Evolutionary conservation across 441 rosid genomes (phyloP), one percentile per base, ranked within the genome.

Genomic region (Macaranga tanarius): DNA sequence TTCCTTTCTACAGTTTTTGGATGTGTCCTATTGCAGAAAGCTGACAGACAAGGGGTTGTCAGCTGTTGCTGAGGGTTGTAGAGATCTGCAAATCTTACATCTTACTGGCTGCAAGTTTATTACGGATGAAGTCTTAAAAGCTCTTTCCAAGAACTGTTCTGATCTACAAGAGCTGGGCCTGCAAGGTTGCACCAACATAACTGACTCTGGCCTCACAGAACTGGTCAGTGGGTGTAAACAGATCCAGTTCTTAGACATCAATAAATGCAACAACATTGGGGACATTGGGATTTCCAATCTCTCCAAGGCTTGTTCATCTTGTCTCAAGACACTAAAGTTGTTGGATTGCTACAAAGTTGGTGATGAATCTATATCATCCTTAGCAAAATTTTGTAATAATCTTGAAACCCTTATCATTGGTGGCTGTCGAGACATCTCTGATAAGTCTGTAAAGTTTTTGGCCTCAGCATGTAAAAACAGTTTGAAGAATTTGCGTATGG

Each of bases 401-500:
- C 84, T 95, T 54, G 96, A 95, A 75, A 95, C 91, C 72, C 85
- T 91, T 54, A 80, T 92, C 13, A 84, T 95, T 56, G 92, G 97
- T 76, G 98, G 98, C 61, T 89, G 97, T 48, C 81, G 89, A 52
- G 89, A 89, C 42, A 85, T 95, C 74, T 82, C 91, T 72, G 88
- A 89, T 5, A 82, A 83, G 66, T 83, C 94, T 57, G 59, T 95
- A 44, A 85, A 86, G 72, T 81, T 80, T 19, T 76, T 92, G 76
- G 95, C 94, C 20, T 76, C 76, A 68, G 84, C 93, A 25, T 89
- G 97, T 76, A 82, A 80, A 76, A 83, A 58, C 69, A 85, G 89
- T 81, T 85, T 92, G 79, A 95, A 83, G 86, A 88, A 81, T 65
- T 73, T 95, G 85, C 86, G 94, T 63, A 91, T 95, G 99, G 97